Conservation (phyloP, 306 rosid genomes). For the Lithocarpus polystachyus region DNA sequence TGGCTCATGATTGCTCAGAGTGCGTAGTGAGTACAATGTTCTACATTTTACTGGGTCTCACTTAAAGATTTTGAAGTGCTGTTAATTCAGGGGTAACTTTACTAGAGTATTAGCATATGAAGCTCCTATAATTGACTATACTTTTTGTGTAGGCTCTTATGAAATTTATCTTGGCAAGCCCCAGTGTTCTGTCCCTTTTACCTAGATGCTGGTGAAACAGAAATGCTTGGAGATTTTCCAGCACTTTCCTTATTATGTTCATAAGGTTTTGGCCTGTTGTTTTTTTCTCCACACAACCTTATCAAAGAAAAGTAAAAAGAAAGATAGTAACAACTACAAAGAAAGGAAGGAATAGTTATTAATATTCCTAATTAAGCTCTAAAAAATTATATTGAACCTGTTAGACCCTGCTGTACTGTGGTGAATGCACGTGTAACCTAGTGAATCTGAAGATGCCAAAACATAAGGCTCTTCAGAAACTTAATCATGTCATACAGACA, state of each 20-base stretch:
- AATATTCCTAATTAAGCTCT: too few relatives aligned
- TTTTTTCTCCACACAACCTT: not conserved
- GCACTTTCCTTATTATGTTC: not conserved
- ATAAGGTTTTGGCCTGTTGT: not conserved
- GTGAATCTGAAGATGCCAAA: not conserved
- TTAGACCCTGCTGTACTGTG: too few relatives aligned
- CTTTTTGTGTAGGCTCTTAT: not conserved
- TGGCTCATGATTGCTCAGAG: not conserved
- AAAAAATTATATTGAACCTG: too few relatives aligned
- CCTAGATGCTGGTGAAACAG: not conserved
- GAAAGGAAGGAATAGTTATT: not conserved
- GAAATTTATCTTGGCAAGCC: not conserved
- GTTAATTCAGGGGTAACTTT: not conserved
- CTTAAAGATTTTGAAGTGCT: not conserved
- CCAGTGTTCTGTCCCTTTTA: not conserved
- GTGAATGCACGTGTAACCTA: not conserved
- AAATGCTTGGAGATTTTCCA: not conserved
- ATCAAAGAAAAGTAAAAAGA: not conserved
- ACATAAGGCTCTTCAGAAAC: not conserved
- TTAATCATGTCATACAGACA: too few relatives aligned
- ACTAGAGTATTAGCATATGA: not conserved
- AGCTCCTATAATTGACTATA: not conserved
- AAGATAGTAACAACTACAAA: not conserved
- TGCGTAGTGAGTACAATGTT: not conserved
- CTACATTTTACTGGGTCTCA: not conserved